Evolutionary conservation across 495 filamentous ascomycete species (phyloP).

Genomic region (Talaromyces wortmannii): DNA sequence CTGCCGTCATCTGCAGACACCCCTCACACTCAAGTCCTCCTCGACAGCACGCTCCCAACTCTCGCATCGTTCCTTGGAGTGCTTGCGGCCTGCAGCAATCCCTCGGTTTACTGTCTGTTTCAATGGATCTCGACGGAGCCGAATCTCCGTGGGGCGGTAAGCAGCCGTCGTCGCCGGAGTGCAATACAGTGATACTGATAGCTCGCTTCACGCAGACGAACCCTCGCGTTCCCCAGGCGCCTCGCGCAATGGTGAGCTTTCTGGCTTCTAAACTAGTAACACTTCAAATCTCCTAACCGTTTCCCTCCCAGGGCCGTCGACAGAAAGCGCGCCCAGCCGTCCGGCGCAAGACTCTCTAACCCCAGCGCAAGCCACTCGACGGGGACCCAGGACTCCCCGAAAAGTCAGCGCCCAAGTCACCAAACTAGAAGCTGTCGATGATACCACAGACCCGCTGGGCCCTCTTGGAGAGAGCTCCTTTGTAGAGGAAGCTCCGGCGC

Average conservation of each 20-base stretch:
- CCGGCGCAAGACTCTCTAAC: constrained; percentile 24
- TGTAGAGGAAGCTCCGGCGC: constrained; percentile 69
- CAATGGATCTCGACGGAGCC: constrained; percentile 57
- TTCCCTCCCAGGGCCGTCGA: constrained; percentile 28
- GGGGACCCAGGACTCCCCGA: constrained; percentile 54
- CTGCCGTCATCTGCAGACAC: neutral
- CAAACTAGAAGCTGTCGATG: constrained; percentile 79
- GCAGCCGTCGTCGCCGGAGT: constrained; percentile 25
- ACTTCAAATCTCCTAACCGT: constrained; percentile 8
- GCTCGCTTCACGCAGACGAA: constrained; percentile 39
- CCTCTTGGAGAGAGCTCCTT: constrained; percentile 60
- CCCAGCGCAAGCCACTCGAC: constrained; percentile 39
- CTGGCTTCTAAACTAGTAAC: constrained; percentile 9
- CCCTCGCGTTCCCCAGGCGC: constrained; percentile 45
- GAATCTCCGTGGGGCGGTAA: constrained; percentile 70
- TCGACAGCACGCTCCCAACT: neutral
- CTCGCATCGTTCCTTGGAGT: too few species aligned
- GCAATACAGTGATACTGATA: constrained; percentile 13
- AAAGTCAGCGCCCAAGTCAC: constrained; percentile 77
- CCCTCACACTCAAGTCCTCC: neutral
- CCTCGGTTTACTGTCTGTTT: neutral
- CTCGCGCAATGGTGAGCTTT: constrained; percentile 15
- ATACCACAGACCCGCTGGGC: constrained; percentile 88
- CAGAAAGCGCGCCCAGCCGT: constrained; percentile 25
- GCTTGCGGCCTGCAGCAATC: too few species aligned